Evolutionary conservation across 805 yeast species (phyloP).

Genomic region (Spathaspora sp.): DNA sequence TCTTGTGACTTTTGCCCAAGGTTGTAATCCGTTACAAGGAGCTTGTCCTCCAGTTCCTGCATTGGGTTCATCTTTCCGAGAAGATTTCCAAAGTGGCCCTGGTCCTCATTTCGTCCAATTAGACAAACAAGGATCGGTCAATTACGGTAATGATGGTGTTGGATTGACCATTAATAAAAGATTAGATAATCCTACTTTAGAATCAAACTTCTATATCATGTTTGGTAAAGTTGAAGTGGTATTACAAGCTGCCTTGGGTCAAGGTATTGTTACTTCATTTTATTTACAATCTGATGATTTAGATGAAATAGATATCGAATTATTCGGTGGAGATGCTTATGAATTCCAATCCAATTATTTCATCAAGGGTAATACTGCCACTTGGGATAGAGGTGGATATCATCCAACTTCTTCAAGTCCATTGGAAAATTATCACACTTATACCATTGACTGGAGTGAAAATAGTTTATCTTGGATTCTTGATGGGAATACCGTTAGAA

Average conservation of each 20-base stretch:
- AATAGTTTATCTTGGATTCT: conserved; percentile 64
- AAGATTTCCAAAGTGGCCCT: conserved; percentile 18
- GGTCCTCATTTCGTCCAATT: conserved; percentile 18
- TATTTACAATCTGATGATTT: conserved; percentile 78
- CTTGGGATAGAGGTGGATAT: conserved; percentile 78
- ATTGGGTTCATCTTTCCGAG: conserved; percentile 24
- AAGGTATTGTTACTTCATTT: conserved; percentile 77
- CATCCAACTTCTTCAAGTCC: conserved; percentile 56
- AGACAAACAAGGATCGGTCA: conserved; percentile 24
- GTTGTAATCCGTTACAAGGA: conserved; percentile 25
- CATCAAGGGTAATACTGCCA: conserved; percentile 72
- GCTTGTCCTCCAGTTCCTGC: conserved; percentile 29
- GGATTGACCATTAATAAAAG: conserved; percentile 54
- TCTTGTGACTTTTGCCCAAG: background rate
- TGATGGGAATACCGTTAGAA: conserved; percentile 69
- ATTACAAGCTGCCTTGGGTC: conserved; percentile 70
- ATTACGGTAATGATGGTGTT: conserved; percentile 46
- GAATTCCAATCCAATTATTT: conserved; percentile 79
- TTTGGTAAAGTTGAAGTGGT: conserved; percentile 79
- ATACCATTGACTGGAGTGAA: conserved; percentile 81
- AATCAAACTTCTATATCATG: conserved; percentile 81
- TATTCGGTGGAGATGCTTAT: conserved; percentile 75
- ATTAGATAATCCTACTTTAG: conserved; percentile 74
- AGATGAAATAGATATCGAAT: conserved; percentile 88
- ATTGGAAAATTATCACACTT: conserved; percentile 61